Conservation (phyloP, 306 rosid genomes). For the Casuarina glauca region DNA sequence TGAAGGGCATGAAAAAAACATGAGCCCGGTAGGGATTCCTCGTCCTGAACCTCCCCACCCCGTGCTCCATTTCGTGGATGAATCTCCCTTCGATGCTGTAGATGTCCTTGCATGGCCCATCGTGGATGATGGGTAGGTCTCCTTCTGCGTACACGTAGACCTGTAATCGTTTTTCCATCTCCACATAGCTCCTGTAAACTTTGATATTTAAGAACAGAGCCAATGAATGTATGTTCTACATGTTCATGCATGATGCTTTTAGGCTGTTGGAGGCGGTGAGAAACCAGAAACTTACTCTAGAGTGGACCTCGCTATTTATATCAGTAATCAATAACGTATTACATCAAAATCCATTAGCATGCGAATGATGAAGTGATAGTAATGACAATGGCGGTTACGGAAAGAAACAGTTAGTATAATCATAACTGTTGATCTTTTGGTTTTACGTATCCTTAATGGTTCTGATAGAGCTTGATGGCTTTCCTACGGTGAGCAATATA, state of each 20-base stretch:
- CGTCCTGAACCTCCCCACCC: constrained; percentile 54
- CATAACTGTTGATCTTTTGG: neutral
- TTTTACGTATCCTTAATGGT: neutral
- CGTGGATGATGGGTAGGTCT: constrained; percentile 66
- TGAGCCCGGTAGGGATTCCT: constrained; percentile 58
- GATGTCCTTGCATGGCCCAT: constrained; percentile 87
- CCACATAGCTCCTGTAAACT: constrained; percentile 64
- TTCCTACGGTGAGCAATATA: too few relatives aligned
- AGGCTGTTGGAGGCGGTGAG: neutral
- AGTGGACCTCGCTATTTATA: neutral
- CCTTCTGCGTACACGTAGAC: constrained; percentile 79
- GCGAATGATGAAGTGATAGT: neutral
- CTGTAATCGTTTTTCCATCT: constrained; percentile 83
- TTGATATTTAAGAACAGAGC: neutral
- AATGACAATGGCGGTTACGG: neutral
- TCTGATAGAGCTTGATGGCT: neutral
- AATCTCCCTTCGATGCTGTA: constrained; percentile 85
- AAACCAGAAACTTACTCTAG: neutral
- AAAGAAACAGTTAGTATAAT: neutral
- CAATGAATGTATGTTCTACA: neutral
- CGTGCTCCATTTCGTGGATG: constrained; percentile 73
- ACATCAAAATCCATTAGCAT: neutral
- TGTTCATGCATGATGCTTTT: neutral
- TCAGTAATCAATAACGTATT: neutral
- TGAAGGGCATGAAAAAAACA: constrained; percentile 74